These are phyloP conservation scores for Tilletia indica DNA, from an alignment of 1,284 basidiomycete genomes.

Conservation along the genomic window DNA sequence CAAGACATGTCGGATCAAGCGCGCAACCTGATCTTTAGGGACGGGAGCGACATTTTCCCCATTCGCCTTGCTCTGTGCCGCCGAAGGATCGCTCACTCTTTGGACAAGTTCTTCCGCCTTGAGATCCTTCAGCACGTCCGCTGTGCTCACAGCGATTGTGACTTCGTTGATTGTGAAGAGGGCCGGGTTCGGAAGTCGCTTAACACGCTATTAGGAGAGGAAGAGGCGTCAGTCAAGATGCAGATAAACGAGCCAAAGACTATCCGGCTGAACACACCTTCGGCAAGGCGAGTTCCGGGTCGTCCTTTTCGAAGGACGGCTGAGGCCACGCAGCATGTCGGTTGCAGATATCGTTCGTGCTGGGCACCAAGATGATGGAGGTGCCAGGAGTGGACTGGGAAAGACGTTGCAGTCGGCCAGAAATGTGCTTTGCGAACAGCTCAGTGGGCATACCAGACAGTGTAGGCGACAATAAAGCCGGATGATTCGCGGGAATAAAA, in stretches of 20 bases:
- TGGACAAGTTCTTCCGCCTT: constrained; percentile 78
- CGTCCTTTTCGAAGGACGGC: constrained; percentile 64
- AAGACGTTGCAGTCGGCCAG: constrained; percentile 65
- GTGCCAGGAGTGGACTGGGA: constrained; percentile 68
- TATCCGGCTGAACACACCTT: constrained; percentile 13
- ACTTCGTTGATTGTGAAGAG: constrained; percentile 81
- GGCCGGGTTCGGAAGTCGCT: constrained; percentile 80
- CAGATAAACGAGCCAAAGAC: not conserved
- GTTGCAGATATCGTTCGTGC: constrained; percentile 75
- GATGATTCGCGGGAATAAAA: constrained; percentile 77
- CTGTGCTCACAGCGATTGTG: constrained; percentile 72
- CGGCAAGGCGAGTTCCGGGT: constrained; percentile 32
- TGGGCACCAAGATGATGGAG: constrained; percentile 75
- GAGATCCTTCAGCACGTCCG: constrained; percentile 85
- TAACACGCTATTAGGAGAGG: constrained; percentile 63
- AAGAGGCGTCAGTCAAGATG: not conserved
- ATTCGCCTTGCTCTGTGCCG: constrained; percentile 26
- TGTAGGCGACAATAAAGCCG: constrained; percentile 71
- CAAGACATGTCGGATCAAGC: constrained; percentile 74
- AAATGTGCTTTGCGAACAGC: constrained; percentile 71
- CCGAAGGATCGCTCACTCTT: constrained; percentile 60
- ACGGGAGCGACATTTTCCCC: constrained; percentile 57
- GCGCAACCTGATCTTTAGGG: constrained; percentile 72
- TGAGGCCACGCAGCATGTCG: constrained; percentile 85
- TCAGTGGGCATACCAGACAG: constrained; percentile 67